Conservation (phyloP, 2,329 filamentous ascomycete genomes). For the Coccinonectria pachysandricola region DNA sequence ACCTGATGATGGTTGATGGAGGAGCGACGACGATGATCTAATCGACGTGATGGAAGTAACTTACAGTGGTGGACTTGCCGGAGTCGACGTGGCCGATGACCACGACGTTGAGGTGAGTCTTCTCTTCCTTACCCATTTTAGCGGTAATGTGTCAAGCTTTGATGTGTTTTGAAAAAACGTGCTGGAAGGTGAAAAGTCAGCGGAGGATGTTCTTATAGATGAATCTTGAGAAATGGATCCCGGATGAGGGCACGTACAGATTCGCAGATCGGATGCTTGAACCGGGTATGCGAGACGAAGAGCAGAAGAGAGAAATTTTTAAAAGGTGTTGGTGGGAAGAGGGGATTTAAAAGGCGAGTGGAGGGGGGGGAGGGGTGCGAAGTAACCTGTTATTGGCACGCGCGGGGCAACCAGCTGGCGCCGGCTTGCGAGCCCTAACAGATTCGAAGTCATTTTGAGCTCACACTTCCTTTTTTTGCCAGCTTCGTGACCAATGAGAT, state of each 20-base stretch:
- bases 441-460: slow-evolving; percentile 18
- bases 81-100: slow-evolving; percentile 99
- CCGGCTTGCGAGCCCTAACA: slow-evolving; percentile 25
- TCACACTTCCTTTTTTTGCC: slow-evolving; percentile 8
- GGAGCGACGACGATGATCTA: slow-evolving; percentile 4
- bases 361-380: slow-evolving; percentile 19
- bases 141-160: slow-evolving; percentile 20
- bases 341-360: slow-evolving; percentile 28
- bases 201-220: no score
- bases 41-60: slow-evolving; percentile 21
- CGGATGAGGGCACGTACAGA: slow-evolving; percentile 24
- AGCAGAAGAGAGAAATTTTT: slow-evolving; percentile 27
- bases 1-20: slow-evolving; percentile 1
- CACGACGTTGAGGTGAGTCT: slow-evolving; percentile 95
- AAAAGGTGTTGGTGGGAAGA: slow-evolving; percentile 27
- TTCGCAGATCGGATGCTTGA: slow-evolving; percentile 34
- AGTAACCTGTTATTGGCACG: slow-evolving; percentile 16
- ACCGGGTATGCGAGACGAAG: slow-evolving; percentile 35
- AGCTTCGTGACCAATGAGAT: slow-evolving; percentile 9
- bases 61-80: slow-evolving; percentile 97
- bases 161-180: slow-evolving; percentile 14
- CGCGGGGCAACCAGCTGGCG: slow-evolving; percentile 25
- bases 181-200: no score
- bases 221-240: no score
- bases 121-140: slow-evolving; percentile 71